Percentiles rank a stretch among this genome's conserved stretches.
Evolutionary conservation across 140 eudicot species (phyloP).

Genomic region (Flaveria floridana): DNA sequence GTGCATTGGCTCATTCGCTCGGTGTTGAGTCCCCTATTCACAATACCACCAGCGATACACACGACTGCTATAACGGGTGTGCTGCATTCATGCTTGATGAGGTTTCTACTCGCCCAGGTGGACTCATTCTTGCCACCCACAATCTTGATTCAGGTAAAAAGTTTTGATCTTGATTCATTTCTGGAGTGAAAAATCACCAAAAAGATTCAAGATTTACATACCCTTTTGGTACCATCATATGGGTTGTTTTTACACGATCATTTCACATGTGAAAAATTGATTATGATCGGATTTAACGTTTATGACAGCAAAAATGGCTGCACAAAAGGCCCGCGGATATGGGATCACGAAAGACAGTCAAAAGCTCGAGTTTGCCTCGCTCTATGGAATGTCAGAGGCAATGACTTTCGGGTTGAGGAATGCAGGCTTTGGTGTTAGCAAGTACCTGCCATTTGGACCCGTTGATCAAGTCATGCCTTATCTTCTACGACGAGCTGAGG

Average conservation of each 20-base stretch:
- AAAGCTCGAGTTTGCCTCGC: constrained; percentile 78
- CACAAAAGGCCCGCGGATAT: constrained; percentile 56
- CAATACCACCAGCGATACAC: constrained; percentile 51
- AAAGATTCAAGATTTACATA: constrained; percentile 20
- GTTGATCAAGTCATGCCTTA: constrained; percentile 86
- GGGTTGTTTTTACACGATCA: constrained; percentile 10
- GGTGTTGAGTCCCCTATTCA: constrained; percentile 80
- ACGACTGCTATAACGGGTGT: constrained; percentile 64
- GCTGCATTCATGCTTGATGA: constrained; percentile 74
- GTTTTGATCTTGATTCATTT: not conserved
- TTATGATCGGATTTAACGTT: constrained; percentile 3
- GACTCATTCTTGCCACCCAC: constrained; percentile 82
- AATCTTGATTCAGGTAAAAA: constrained; percentile 81
- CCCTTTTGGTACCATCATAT: constrained; percentile 8
- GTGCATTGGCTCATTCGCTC: constrained; percentile 50
- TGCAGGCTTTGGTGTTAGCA: constrained; percentile 87
- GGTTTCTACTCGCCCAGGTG: constrained; percentile 64
- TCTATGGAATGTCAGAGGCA: constrained; percentile 91
- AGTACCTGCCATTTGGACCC: constrained; percentile 92
- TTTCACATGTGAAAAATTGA: constrained; percentile 5
- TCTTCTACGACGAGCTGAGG: constrained; percentile 89
- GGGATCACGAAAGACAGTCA: constrained; percentile 59
- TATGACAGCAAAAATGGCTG: constrained; percentile 58
- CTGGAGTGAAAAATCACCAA: constrained; percentile 9
- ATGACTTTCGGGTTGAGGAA: constrained; percentile 69